Evolutionary conservation across 176 grass and related monocot genomes (phyloP).

Genomic region (Hyparrhenia diplandra): DNA sequence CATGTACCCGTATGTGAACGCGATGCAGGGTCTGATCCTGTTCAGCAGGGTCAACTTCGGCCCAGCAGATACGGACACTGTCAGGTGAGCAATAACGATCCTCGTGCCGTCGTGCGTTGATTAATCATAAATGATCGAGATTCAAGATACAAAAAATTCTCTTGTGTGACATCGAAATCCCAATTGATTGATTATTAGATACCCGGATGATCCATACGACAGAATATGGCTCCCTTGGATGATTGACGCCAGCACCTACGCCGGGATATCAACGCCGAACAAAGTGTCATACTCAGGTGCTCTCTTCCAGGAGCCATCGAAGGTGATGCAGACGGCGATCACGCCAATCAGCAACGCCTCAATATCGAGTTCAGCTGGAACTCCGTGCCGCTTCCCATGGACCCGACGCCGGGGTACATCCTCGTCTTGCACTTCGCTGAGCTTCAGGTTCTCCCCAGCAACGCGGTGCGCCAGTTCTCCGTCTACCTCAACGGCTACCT

Average conservation of each 20-base stretch:
- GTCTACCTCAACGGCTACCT: too few relatives aligned
- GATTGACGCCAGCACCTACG: background rate
- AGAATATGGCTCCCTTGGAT: background rate
- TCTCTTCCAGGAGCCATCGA: constrained; percentile 20
- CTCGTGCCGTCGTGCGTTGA: too few relatives aligned
- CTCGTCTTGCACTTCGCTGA: too few relatives aligned
- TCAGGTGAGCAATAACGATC: constrained; percentile 17
- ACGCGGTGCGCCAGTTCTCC: too few relatives aligned
- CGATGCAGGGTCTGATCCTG: constrained; percentile 24
- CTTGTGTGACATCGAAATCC: too few relatives aligned
- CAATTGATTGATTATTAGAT: background rate
- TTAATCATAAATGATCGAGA: too few relatives aligned
- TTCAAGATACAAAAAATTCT: too few relatives aligned
- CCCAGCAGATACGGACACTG: background rate
- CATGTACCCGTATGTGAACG: constrained; percentile 22
- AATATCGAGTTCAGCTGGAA: too few relatives aligned
- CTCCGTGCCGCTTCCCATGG: too few relatives aligned
- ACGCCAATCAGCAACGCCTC: background rate
- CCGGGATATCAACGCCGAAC: constrained; percentile 24
- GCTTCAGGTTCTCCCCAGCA: too few relatives aligned
- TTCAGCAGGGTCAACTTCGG: constrained; percentile 30
- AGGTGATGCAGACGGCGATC: constrained; percentile 53
- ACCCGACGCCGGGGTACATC: too few relatives aligned
- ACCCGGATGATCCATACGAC: constrained; percentile 44
- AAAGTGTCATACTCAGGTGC: too few relatives aligned